These are phyloP conservation scores for Aspergillus asperescens DNA, from an alignment of 495 filamentous ascomycete genomes.

Conservation along the genomic window DNA sequence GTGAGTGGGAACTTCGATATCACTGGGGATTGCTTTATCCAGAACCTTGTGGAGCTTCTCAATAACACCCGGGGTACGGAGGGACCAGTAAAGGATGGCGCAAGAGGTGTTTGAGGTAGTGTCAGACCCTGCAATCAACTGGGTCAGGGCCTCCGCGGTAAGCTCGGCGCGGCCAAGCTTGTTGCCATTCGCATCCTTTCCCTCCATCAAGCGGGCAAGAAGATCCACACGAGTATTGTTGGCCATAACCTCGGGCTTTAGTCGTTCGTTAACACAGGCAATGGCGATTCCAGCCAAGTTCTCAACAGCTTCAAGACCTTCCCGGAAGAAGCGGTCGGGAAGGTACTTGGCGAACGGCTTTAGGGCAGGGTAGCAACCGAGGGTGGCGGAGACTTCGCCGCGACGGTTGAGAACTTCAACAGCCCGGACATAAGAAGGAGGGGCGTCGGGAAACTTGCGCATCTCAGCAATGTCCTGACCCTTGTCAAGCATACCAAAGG, in stretches of 20 bases:
- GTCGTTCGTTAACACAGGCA: slow-evolving; percentile 68
- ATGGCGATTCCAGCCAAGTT: slow-evolving; percentile 62
- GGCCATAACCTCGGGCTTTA: slow-evolving; percentile 56
- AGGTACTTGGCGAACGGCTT: slow-evolving; percentile 50
- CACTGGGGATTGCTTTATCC: slow-evolving; percentile 59
- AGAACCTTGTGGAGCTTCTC: slow-evolving; percentile 65
- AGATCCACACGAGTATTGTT: slow-evolving; percentile 67
- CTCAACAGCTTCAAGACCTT: slow-evolving; percentile 46
- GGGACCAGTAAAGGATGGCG: slow-evolving; percentile 73
- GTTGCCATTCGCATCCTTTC: slow-evolving; percentile 71
- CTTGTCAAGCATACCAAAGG: slow-evolving; percentile 51
- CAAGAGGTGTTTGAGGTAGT: slow-evolving; percentile 89
- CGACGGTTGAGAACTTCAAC: slow-evolving; percentile 53
- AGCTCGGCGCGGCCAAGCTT: slow-evolving; percentile 71
- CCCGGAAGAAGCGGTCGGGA: slow-evolving; percentile 48
- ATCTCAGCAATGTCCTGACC: slow-evolving; percentile 58
- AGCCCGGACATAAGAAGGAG: slow-evolving; percentile 45
- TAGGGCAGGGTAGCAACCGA: slow-evolving; percentile 43
- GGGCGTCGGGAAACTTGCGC: slow-evolving; percentile 39
- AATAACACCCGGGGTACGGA: slow-evolving; percentile 66
- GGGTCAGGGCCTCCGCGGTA: slow-evolving; percentile 83
- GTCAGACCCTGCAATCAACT: slow-evolving; percentile 86
- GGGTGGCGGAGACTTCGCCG: slow-evolving; percentile 48
- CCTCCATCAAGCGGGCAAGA: slow-evolving; percentile 79
- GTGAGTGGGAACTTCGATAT: slow-evolving; percentile 60